phyloP scores from a whole-genome alignment of 2,329 filamentous ascomycete genomes.

The Colletotrichum sidae region DNA sequence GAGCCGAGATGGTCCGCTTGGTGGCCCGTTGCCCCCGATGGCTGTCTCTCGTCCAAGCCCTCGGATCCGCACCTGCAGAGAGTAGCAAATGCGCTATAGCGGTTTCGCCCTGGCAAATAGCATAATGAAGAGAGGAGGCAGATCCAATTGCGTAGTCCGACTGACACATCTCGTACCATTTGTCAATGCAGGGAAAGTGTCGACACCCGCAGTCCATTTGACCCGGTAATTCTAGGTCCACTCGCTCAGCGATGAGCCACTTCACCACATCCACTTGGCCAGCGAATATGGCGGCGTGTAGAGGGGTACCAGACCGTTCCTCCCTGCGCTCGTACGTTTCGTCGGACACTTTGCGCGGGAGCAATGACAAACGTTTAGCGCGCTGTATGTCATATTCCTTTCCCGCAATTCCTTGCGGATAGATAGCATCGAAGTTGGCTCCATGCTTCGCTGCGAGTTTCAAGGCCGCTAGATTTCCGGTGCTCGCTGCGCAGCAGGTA shows the following conservation, averaged over 20 bases:
- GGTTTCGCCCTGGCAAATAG: background rate
- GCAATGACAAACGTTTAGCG: too few species aligned
- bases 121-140: background rate
- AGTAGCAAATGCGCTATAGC: rapidly evolving
- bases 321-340: background rate
- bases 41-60: too few species aligned
- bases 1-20: too few species aligned
- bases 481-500: background rate
- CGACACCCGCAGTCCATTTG: background rate
- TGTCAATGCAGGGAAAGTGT: background rate
- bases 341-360: background rate
- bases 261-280: background rate
- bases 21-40: too few species aligned
- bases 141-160: background rate
- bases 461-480: background rate
- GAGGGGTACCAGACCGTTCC: background rate
- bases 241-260: background rate
- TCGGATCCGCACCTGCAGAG: background rate
- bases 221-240: background rate
- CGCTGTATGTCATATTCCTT: background rate
- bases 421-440: background rate
- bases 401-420: background rate
- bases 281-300: background rate
- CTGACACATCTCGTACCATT: too few species aligned
- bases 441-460: background rate